Base-by-base conservation (phyloP, 1,284 basidiomycete genomes). In the Cutaneotrichosporon cavernicola region DNA sequence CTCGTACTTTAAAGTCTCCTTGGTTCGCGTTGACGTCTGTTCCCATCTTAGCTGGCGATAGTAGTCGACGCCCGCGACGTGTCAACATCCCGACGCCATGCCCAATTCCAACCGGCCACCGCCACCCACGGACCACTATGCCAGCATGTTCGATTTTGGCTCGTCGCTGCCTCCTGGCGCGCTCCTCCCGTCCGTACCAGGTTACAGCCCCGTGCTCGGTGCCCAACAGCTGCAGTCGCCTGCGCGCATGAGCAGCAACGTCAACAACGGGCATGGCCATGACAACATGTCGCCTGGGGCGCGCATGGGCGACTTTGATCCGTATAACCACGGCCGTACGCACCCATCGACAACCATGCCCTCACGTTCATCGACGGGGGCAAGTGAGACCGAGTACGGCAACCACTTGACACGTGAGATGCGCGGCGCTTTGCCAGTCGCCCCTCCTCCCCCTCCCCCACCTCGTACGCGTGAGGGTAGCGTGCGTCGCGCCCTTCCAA, bases 91-190 rank as follows among this genome's bases (percentile, higher is more conserved):
- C 55, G 22, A 6, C 55, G 38, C 38, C 38, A 56, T 56, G 55
- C 38, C 55, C 55, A 38, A 56, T 36, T 43, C 46, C 26, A n/a
- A 36, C 36, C 55, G 22, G 14, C 18, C 34, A 18, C 55, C 43
- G 32, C 51, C 26, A 16, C 51, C 21, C 50, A 14, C 22, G 4
- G 55, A n/a, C 55, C 50, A 31, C 9, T 51, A 21, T 34, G 26
- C 2, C 3, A 43, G 46, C 34, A 31, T 18, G 55, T 58, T 60
- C 49, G 61, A 66, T 40, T 63, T 60, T 43, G 61, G 55, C 4
- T 62, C 63, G 16, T 31, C 60, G 4, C 51, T 67, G 11, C 60
- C 66, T 5, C 60, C 66, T 4, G 66, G 63, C 18, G 53, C 60
- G 2, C 53, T 64, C 2, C 16, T 57, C 11, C 62, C 63, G 18